phyloP scores from a whole-genome alignment of 2,329 filamentous ascomycete genomes.

The Cladosporium halotolerans region DNA sequence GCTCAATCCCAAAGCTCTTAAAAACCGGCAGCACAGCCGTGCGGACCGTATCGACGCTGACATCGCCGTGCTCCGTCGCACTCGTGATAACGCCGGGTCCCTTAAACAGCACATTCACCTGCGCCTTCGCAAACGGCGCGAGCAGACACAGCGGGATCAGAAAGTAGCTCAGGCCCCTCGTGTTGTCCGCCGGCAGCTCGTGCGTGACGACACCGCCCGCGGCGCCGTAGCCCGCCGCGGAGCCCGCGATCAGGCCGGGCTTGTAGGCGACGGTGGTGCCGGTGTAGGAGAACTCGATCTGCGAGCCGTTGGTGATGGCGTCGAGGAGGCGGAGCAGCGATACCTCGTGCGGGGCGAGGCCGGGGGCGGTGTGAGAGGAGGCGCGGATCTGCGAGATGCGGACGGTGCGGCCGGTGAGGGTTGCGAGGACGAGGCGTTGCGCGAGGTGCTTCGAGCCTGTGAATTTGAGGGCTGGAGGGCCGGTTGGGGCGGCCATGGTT shows the following conservation, averaged over 20 bases:
- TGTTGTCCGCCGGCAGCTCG: constrained; percentile 68
- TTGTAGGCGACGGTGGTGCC: constrained; percentile 89
- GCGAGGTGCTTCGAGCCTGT: constrained; percentile 78
- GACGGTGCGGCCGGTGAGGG: constrained; percentile 79
- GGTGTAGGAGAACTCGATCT: constrained; percentile 93
- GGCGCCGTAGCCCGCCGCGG: constrained; percentile 67
- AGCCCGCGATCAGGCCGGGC: constrained; percentile 86
- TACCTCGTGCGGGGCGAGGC: constrained; percentile 85
- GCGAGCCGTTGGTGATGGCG: constrained; percentile 87
- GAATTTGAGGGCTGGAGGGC: constrained; percentile 45
- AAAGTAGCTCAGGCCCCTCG: constrained; percentile 83
- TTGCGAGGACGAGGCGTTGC: constrained; percentile 80
- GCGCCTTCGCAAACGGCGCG: constrained; percentile 86
- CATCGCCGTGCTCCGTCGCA: constrained; percentile 74
- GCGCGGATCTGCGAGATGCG: constrained; percentile 93
- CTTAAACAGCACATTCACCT: constrained; percentile 82
- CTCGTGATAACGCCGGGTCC: constrained; percentile 90
- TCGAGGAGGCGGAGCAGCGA: constrained; percentile 94
- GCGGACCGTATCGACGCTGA: constrained; percentile 87
- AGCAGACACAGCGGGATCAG: constrained; percentile 82
- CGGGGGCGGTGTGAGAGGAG: constrained; percentile 76
- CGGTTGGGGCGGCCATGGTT: constrained; percentile 24
- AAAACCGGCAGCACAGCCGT: constrained; percentile 88
- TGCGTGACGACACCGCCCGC: constrained; percentile 72
- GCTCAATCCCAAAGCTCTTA: constrained; percentile 81